A percentile compares a stretch with the other conserved stretches of the same genome.
These are phyloP conservation scores for Pseudopyrenochaeta lycopersici DNA, from an alignment of 2,329 filamentous ascomycete genomes.

Conservation along the genomic window DNA sequence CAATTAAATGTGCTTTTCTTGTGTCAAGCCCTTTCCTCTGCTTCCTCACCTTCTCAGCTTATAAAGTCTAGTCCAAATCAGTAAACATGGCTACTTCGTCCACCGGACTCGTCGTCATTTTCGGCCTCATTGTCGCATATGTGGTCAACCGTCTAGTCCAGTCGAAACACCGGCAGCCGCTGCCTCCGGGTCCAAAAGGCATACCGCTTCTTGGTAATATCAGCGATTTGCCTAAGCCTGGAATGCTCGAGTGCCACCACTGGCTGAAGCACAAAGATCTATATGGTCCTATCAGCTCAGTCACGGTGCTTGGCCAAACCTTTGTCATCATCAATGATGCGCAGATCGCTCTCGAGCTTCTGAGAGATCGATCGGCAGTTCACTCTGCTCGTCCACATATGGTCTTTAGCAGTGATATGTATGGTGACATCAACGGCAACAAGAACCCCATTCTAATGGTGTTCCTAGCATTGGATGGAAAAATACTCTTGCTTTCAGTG, in stretches of 20 bases:
- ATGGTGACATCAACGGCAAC: constrained; percentile 28
- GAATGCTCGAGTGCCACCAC: constrained; percentile 52
- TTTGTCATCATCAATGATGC: constrained; percentile 35
- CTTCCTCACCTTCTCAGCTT: background rate
- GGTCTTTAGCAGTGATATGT: constrained; percentile 30
- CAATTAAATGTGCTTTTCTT: background rate
- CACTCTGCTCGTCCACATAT: constrained; percentile 31
- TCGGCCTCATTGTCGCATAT: constrained; percentile 18
- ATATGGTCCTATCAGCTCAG: constrained; percentile 34
- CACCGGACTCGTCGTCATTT: constrained; percentile 30
- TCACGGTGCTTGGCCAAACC: constrained; percentile 34
- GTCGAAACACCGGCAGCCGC: constrained; percentile 21
- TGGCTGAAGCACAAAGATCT: constrained; percentile 56
- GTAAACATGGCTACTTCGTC: constrained; percentile 12
- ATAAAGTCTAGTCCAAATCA: background rate
- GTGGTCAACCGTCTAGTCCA: constrained; percentile 15
- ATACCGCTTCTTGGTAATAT: constrained; percentile 62
- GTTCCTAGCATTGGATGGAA: constrained; percentile 37
- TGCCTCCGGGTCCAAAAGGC: constrained; percentile 62
- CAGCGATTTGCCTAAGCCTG: constrained; percentile 55
- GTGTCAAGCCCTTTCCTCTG: background rate
- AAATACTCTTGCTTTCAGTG: constrained; percentile 22
- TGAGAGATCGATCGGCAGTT: constrained; percentile 30
- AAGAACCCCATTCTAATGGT: constrained; percentile 47
- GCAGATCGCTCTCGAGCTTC: constrained; percentile 30